Base-by-base conservation (phyloP, 2,329 filamentous ascomycete species). In the Pseudogymnoascus sp. region DNA sequence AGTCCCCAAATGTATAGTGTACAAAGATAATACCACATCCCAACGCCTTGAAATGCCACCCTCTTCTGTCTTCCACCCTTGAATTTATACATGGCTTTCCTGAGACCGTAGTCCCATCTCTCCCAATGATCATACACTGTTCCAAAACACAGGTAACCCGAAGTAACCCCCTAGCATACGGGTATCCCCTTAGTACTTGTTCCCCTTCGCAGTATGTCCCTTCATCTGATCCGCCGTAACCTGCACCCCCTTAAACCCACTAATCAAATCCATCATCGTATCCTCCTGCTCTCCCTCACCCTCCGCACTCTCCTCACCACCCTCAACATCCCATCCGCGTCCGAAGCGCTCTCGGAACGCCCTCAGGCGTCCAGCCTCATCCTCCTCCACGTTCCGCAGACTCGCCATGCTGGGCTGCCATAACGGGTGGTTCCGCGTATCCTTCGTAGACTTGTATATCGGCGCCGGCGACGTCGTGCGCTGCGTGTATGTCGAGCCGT, bases 331-430 rank as follows among this genome's bases (percentile, higher is more conserved):
- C 82, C 90, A 99, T 10, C 86, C 86, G 65, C 89, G 81, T 25
- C 95, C 95, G 79, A 93, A 99, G 64, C 90, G 84, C 67, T 83
- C 84, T 72, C 95, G 84, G 80, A 99, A 99, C 63, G 90, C 90
- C 62, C 88, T 90, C 72, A 99, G 79, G 73, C 90, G 86, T 16
- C 95, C 95, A 2, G 95, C 93, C 82, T 98, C 95, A 76, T 99
- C 95, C 68, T 96, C 87, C 79, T 99, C 95, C 65, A 97, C 83
- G 75, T 95, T 96, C 74, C 88, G 80, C 71, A 99, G 81, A 67
- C 89, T 89, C 77, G 87, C 86, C 69, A 90, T 88, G 65, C 82
- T 87, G 0, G 95, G 95, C 76, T 98, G 95, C 95, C 95, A 99
- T 63, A 96, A 78, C 1, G 90, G 80, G 72, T 90, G 88, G 81